A percentile compares a stretch with the other conserved stretches of the same genome.
Evolutionary conservation across 805 yeast genomes (phyloP).

Genomic region (Kazachstania kunashirensis): DNA sequence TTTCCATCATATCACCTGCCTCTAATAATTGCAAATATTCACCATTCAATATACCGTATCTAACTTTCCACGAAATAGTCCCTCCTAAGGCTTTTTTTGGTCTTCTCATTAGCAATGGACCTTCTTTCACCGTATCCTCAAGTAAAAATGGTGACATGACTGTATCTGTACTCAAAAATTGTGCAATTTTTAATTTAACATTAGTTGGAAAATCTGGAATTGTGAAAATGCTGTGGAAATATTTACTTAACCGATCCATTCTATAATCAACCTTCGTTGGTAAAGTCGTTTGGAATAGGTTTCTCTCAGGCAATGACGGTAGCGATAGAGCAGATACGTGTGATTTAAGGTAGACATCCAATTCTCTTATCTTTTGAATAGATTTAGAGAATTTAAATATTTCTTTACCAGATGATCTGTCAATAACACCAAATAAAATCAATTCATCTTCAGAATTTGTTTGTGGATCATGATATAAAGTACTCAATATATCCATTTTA

Average conservation of each 20-base stretch:
- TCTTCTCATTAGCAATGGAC: constrained; percentile 52
- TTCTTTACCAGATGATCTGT: constrained; percentile 50
- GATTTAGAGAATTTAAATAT: constrained; percentile 69
- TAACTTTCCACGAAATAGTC: constrained; percentile 55
- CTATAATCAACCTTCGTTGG: constrained; percentile 62
- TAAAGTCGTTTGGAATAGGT: constrained; percentile 40
- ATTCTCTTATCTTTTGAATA: constrained; percentile 45
- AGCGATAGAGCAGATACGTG: constrained; percentile 39
- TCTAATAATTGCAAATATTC: constrained; percentile 50
- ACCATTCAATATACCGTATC: constrained; percentile 60
- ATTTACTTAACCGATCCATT: constrained; percentile 44
- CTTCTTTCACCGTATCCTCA: constrained; percentile 50
- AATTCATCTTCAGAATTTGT: constrained; percentile 46
- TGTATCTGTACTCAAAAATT: constrained; percentile 58
- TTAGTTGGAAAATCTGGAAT: constrained; percentile 50
- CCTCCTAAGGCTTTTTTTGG: constrained; percentile 42
- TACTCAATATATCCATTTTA: constrained; percentile 39
- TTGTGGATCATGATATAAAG: constrained; percentile 33
- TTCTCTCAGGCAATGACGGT: constrained; percentile 56
- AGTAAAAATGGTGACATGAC: constrained; percentile 49
- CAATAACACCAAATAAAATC: constrained; percentile 54
- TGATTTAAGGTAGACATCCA: constrained; percentile 54
- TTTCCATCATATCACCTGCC: constrained; percentile 42
- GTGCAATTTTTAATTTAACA: constrained; percentile 45
- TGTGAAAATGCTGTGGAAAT: constrained; percentile 46